Evolutionary conservation across 2,329 filamentous ascomycete species (phyloP).

Genomic region (Graphiopsis chlorocephala): DNA sequence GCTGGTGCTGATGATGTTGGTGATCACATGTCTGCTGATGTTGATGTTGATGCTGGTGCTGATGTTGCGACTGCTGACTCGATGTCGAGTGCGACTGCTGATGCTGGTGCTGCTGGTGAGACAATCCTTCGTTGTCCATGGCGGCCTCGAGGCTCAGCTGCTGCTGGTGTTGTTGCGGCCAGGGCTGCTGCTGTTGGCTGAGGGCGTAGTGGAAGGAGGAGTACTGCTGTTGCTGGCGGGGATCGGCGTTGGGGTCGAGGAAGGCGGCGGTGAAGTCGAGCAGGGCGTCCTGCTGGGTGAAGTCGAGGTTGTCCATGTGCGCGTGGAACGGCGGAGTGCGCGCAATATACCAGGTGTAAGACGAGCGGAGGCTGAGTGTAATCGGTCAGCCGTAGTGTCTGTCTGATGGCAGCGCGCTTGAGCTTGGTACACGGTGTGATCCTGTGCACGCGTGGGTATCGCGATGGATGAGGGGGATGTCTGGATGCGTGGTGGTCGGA

Average conservation of each 20-base stretch:
- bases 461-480: not conserved
- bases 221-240: slow-evolving; percentile 28
- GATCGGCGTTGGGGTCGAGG: slow-evolving; percentile 37
- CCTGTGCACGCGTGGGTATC: not conserved
- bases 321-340: slow-evolving; percentile 11
- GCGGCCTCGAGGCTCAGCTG: slow-evolving; percentile 23
- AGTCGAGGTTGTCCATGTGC: slow-evolving; percentile 46
- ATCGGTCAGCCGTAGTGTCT: slow-evolving; percentile 7
- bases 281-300: slow-evolving; percentile 38
- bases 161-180: slow-evolving; percentile 22
- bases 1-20: slow-evolving; percentile 24
- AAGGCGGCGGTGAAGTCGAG: slow-evolving; percentile 40
- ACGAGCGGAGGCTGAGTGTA: slow-evolving; percentile 8
- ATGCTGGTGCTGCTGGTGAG: slow-evolving; percentile 25
- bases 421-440: slow-evolving; percentile 11
- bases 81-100: slow-evolving; percentile 21
- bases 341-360: slow-evolving; percentile 13
- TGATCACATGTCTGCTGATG: slow-evolving; percentile 12
- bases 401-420: slow-evolving; percentile 1
- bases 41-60: slow-evolving; percentile 14
- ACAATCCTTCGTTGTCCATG: slow-evolving; percentile 26
- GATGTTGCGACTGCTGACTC: slow-evolving; percentile 16
- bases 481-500: not conserved
- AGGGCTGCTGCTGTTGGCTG: slow-evolving; percentile 16
- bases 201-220: slow-evolving; percentile 23